Base-by-base conservation (phyloP, 1,139 yeast species). In the Taphrina wiesneri region DNA sequence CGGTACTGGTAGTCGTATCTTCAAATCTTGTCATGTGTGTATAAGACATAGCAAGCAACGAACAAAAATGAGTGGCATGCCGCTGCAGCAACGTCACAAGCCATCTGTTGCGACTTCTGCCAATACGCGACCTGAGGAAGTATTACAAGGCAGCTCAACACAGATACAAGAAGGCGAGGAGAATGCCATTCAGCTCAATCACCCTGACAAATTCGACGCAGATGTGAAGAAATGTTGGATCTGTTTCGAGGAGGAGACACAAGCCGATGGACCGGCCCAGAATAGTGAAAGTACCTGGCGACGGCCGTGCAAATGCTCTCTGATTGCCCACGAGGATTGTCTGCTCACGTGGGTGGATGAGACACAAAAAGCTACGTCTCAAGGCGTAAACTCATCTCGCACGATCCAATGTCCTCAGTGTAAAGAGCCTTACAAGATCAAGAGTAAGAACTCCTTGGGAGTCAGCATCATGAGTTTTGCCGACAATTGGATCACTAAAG, bases 321-420 rank as follows among this genome's bases (percentile, higher is more conserved):
- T 80, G 21, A 69, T 73, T n/a, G 82, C 80, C 0, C 83, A 81
- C 70, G 74, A 77, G 32, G 73, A 74, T 32, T 81, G 83, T 65
- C 73, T 80, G 17, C 67, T 77, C 11, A 76, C 76, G 23, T 80
- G 81, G 81, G 74, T 78, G 3, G 61, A 61, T 49, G 67, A 60
- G n/a, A 21, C 67, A 5, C 65, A 64, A 17, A 52, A 62, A 19
- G 45, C 34, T 9, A 59, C 32, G 21, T 41, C 64, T 4, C 59
- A 45, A 13, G 69, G 70, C 52, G 70, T 68, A 21, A 67, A 66
- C 19, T 69, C 46, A 13, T 11, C 43, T 6, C 9, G 46, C 2
- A 57, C 63, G 36, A 62, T 65, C n/a, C 49, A 46, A 25, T 65
- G 67, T 36, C 67, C 67, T 1, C 67, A 65, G 28, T 65, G 67